phyloP scores from a whole-genome alignment of 2,329 filamentous ascomycete species.

The Arthrobotrys megalospora region DNA sequence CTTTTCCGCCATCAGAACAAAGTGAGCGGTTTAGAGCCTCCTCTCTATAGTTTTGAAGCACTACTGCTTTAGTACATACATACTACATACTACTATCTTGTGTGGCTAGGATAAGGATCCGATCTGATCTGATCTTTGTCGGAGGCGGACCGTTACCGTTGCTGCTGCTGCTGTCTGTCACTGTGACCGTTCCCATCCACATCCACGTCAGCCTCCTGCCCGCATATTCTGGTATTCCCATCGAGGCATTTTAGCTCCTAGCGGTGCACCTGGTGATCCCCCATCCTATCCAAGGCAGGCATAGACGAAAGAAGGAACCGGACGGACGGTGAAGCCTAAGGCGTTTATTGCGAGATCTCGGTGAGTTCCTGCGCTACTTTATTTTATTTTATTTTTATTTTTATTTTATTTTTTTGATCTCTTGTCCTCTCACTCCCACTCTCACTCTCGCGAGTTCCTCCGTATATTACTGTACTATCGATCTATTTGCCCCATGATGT shows the following conservation, averaged over 20 bases:
- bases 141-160: constrained; percentile 10
- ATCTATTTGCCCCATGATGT: constrained; percentile 12
- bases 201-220: constrained; percentile 34
- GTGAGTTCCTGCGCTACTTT: constrained; percentile 35
- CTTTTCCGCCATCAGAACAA: background rate
- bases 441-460: background rate
- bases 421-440: too few relatives aligned
- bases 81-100: too few relatives aligned
- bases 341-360: constrained; percentile 19
- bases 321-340: background rate
- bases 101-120: constrained; percentile 6
- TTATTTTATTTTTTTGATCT: constrained; percentile 3
- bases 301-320: constrained; percentile 37
- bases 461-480: background rate
- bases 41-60: constrained; percentile 17
- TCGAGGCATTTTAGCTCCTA: constrained; percentile 58
- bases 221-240: constrained; percentile 30
- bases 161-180: background rate
- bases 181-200: constrained; percentile 11
- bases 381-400: constrained; percentile 13
- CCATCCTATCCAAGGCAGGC: constrained; percentile 55
- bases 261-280: constrained; percentile 40
- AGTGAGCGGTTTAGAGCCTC: background rate
- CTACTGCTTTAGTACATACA: background rate
- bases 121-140: background rate